Evolutionary conservation across 805 yeast species (phyloP), one percentile per base, ranked within the genome.

Genomic region (Candida parachauliodes): DNA sequence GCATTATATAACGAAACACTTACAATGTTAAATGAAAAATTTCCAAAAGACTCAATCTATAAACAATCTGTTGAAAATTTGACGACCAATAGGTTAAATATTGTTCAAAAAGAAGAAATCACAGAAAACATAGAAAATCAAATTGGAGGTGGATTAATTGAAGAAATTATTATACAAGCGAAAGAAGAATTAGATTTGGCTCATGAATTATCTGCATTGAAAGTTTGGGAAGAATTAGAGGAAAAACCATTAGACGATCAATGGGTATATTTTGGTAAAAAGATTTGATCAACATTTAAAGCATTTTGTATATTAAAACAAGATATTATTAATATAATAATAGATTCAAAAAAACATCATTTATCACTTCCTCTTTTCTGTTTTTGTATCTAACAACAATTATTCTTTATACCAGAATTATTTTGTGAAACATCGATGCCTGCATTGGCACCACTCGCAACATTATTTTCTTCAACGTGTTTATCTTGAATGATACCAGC

Each of bases 401-500:
- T 56, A 51, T 50, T 58, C 49, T 64, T 60, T 41, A 54, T 40
- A 15, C 48, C 50, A 28, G 47, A 28, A 25, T 47, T 45, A 32
- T 55, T 55, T 43, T 59, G 60, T 4, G 68, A 56, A 43, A 70
- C 71, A 44, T 70, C 69, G 27, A 70, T 59, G 9, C 69, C 69
- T 17, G 56, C 32, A 15, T 50, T 38, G 11, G 37, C 42, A 19
- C 50, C 46, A 26, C 48, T 32, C 32, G 59, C 66, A 28, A 57
- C 46, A 7, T 47, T 51, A 31, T 63, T 70, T 30, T 62, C 62
- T 28, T 62, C 68, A 19, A 71, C 76, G 37, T 81, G 79, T 60
- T 83, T 84, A 37, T 87, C 95, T 66, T 85, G 85, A 55, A 89
- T 87, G 51, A 86, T 72, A 28, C 82, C 77, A 9, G 97, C 96